These are phyloP conservation scores for Hibiscus tridactylites DNA, from an alignment of 345 rosid species.

Conservation along the genomic window DNA sequence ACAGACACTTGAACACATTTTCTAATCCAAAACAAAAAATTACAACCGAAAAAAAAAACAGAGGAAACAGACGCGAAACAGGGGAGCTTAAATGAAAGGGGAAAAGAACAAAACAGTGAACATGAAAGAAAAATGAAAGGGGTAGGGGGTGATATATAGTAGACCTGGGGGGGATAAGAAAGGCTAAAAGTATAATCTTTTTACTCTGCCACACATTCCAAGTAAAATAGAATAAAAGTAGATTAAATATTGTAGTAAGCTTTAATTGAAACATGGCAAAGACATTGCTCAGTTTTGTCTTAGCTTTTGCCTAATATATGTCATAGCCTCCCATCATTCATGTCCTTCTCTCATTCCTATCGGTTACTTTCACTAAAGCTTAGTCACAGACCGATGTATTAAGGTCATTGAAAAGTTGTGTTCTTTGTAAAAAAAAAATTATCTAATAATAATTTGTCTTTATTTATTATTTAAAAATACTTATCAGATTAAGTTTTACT, in stretches of 20 bases:
- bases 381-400: no score
- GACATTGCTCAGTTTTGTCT: not conserved
- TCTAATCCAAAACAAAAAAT: slow-evolving; percentile 2
- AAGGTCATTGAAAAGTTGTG: no score
- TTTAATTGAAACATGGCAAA: not conserved
- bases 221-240: not conserved
- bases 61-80: slow-evolving; percentile 18
- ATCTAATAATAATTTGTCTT: no score
- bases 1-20: slow-evolving; percentile 36
- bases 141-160: no score
- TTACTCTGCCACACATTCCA: slow-evolving; percentile 17
- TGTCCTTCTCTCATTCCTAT: no score
- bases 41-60: slow-evolving; percentile 1
- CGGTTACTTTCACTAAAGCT: no score
- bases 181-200: not conserved
- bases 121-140: no score
- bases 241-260: not conserved
- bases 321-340: not conserved
- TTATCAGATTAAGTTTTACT: no score
- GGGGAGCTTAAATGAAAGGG: slow-evolving; percentile 3
- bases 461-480: no score
- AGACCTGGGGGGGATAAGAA: no score
- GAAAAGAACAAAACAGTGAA: no score
- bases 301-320: not conserved
- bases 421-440: no score